Evolutionary conservation across 2,329 filamentous ascomycete genomes (phyloP).

Genomic region (Coniochaeta sp.): DNA sequence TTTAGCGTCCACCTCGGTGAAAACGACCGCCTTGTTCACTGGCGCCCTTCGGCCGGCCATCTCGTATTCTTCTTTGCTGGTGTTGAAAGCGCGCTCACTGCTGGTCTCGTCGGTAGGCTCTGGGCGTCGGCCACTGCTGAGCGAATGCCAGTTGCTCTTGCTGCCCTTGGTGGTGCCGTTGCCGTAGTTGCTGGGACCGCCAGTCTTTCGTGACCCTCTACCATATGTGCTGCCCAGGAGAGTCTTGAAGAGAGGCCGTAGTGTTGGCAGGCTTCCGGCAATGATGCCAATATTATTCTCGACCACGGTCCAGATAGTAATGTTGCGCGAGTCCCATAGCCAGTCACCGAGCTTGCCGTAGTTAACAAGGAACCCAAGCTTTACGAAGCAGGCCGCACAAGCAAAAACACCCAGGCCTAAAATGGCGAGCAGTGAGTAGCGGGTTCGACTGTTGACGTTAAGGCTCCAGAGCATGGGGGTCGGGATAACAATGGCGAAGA

Average conservation of each 20-base stretch:
- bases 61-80: slow-evolving; percentile 18
- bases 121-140: background rate
- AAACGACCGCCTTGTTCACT: slow-evolving; percentile 11
- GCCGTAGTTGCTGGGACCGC: slow-evolving; percentile 5
- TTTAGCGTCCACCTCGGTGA: slow-evolving; percentile 14
- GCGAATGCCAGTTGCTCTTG: slow-evolving; percentile 9
- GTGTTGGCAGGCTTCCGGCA: slow-evolving; percentile 25
- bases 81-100: slow-evolving; percentile 21
- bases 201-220: slow-evolving; percentile 11
- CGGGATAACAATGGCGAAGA: slow-evolving; percentile 19
- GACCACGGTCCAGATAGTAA: slow-evolving; percentile 38
- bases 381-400: slow-evolving; percentile 16
- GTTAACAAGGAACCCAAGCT: slow-evolving; percentile 13
- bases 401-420: slow-evolving; percentile 17
- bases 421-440: slow-evolving; percentile 12
- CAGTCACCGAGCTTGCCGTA: slow-evolving; percentile 19
- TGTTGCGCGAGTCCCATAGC: slow-evolving; percentile 24
- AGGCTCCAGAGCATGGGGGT: slow-evolving; percentile 19
- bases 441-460: slow-evolving; percentile 16
- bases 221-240: slow-evolving; percentile 20
- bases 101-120: slow-evolving; percentile 18
- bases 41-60: slow-evolving; percentile 10
- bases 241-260: slow-evolving; percentile 25
- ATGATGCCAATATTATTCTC: slow-evolving; percentile 30
- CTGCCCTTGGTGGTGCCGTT: slow-evolving; percentile 16